Evolutionary conservation across 139 green algal species (phyloP), one percentile per base, ranked within the genome.

Genomic region (Picochlorum sp.): DNA sequence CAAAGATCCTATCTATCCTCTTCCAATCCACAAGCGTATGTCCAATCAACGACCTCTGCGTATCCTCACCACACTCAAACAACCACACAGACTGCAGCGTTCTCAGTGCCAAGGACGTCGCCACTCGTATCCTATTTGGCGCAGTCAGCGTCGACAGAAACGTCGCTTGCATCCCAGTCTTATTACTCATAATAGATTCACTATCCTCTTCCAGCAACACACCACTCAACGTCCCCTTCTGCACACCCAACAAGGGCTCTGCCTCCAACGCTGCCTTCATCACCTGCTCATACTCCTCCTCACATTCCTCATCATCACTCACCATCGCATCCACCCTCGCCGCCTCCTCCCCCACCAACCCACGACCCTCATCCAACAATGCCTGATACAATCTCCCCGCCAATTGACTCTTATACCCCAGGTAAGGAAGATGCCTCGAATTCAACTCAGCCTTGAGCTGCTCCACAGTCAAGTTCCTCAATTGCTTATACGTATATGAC

Each of bases 1-100:
- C 54, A 59, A 95, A 88, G 6, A 95, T 76, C 47, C 87, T 81
- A 68, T 79, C 80, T 9, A 95, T 69, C 63, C 87, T 85, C 52
- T 73, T 74, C 70, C 70, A 77, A 11, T 63, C 61, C 3, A 92
- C 52, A 23, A 83, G 55, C 2, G 79, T 54, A 55, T 74, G 57
- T 7, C 50, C 47, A 20, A 80, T 21, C 37, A 94, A 54, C 58
- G 83, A 65, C 1, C 87, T 68, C 76, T 95, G 88, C 7, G 79
- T 80, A 61, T 94, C 88, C 51, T 95, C 88, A 69, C 85, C 83
- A 58, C 72, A 84, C 21, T 94, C 83, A 68, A 94, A 89, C 28
- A 95, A 75, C 74, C 81, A 86, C 5, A 78, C 72, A n/a, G 85
- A 76, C 61, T 85, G 80, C 15, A 68, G 57, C 1, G 76, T 59